Evolutionary conservation across 2,329 filamentous ascomycete species (phyloP).

Genomic region (Cryphonectria nitschkei): DNA sequence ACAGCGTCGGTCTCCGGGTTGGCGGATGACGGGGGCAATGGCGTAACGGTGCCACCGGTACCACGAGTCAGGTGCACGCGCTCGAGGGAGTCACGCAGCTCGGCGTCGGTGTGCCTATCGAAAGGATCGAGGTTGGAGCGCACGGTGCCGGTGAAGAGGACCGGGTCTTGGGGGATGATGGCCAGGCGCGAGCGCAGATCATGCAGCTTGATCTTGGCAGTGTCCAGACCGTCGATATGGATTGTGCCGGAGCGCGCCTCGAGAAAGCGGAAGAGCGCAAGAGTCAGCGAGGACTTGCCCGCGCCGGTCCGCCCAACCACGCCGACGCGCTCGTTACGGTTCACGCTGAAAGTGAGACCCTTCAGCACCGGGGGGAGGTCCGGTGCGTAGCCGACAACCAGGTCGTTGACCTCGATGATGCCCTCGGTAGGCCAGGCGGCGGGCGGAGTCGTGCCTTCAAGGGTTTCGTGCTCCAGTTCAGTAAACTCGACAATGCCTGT

Average conservation of each 20-base stretch:
- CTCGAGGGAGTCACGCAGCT: slow-evolving; percentile 70
- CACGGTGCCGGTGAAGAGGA: slow-evolving; percentile 79
- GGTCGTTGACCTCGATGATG: slow-evolving; percentile 70
- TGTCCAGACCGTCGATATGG: slow-evolving; percentile 73
- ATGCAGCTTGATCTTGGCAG: slow-evolving; percentile 70
- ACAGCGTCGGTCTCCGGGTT: slow-evolving; percentile 38
- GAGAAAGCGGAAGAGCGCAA: slow-evolving; percentile 78
- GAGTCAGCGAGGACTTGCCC: slow-evolving; percentile 75
- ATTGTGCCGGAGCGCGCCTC: slow-evolving; percentile 69
- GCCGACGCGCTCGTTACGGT: slow-evolving; percentile 71
- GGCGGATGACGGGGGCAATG: slow-evolving; percentile 43
- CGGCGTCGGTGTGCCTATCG: slow-evolving; percentile 67
- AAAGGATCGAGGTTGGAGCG: slow-evolving; percentile 80
- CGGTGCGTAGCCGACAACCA: slow-evolving; percentile 72
- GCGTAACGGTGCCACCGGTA: slow-evolving; percentile 45
- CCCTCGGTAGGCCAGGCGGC: slow-evolving; percentile 78
- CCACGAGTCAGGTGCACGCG: slow-evolving; percentile 65
- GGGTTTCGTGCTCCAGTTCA: slow-evolving; percentile 67
- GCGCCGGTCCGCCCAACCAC: slow-evolving; percentile 79
- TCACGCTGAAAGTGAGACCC: slow-evolving; percentile 68
- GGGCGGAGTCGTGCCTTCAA: slow-evolving; percentile 63
- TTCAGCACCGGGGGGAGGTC: slow-evolving; percentile 73
- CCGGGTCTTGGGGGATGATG: slow-evolving; percentile 81
- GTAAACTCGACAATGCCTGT: slow-evolving; percentile 69
- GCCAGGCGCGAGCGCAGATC: slow-evolving; percentile 74